These are phyloP conservation scores for Coemansia sp. DNA, from an alignment of 192 early-diverging fungal genomes.

Conservation along the genomic window DNA sequence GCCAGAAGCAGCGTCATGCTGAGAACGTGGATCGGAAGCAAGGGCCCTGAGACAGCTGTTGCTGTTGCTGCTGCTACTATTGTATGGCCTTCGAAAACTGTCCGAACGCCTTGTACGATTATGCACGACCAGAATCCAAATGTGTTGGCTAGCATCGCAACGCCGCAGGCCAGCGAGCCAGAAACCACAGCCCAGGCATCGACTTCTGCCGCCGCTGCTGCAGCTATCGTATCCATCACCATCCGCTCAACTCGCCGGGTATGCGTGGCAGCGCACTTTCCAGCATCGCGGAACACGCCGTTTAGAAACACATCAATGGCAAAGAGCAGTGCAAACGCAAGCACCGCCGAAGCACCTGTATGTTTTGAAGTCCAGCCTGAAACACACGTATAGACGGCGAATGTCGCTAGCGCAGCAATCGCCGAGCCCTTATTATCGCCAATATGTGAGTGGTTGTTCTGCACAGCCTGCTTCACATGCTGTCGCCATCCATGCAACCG, in stretches of 20 bases:
- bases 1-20: constrained; percentile 17
- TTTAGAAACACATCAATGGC: constrained; percentile 5
- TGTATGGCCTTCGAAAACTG: background rate
- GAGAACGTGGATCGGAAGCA: constrained; percentile 33
- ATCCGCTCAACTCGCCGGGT: background rate
- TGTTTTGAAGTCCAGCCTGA: background rate
- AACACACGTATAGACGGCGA: background rate
- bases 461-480: background rate
- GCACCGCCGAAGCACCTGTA: background rate
- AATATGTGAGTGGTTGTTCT: background rate
- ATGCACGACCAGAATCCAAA: background rate
- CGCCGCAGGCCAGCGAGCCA: background rate
- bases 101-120: background rate
- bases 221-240: constrained; percentile 6
- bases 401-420: constrained; percentile 6
- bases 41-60: background rate
- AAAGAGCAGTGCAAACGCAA: constrained; percentile 1
- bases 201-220: background rate
- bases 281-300: background rate
- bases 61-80: too few species aligned
- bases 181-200: background rate
- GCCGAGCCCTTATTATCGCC: background rate
- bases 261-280: background rate
- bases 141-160: background rate
- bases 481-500: constrained; percentile 23